Percentiles rank a stretch among this genome's conserved stretches.
These are phyloP conservation scores for Naganishia vishniacii DNA, from an alignment of 768 basidiomycete species.

Conservation along the genomic window DNA sequence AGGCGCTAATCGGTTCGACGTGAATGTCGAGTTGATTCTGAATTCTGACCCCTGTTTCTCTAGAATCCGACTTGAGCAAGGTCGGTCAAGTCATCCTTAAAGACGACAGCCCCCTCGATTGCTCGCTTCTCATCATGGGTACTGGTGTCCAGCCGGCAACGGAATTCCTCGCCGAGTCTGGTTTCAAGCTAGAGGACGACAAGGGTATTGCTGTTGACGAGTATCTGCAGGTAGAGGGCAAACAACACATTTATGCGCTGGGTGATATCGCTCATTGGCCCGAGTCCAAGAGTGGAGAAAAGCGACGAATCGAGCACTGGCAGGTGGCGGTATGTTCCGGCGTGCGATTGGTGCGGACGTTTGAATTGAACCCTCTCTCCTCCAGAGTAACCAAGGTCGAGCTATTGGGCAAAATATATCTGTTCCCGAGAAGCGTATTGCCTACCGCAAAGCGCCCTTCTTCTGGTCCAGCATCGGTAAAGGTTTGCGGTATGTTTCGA, in stretches of 20 bases:
- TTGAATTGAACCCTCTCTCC: no score
- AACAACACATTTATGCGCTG: conserved; percentile 47
- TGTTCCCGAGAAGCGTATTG: conserved; percentile 49
- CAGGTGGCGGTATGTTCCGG: conserved; percentile 83
- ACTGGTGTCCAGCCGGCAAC: conserved; percentile 82
- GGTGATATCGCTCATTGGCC: conserved; percentile 79
- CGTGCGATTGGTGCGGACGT: conserved; percentile 26
- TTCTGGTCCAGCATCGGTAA: conserved; percentile 84
- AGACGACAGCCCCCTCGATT: conserved; percentile 60
- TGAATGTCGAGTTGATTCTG: no score
- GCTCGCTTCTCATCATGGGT: conserved; percentile 76
- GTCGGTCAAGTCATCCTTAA: conserved; percentile 63
- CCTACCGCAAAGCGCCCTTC: conserved; percentile 55
- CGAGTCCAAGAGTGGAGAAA: conserved; percentile 62
- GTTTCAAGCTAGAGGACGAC: conserved; percentile 60
- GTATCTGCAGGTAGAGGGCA: conserved; percentile 57
- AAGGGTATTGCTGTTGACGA: conserved; percentile 74
- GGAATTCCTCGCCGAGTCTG: conserved; percentile 65
- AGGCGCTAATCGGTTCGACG: no score
- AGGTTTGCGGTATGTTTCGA: conserved; percentile 74
- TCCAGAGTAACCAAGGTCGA: conserved; percentile 54
- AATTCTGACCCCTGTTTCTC: background rate
- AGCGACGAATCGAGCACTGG: conserved; percentile 82
- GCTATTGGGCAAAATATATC: conserved; percentile 74
- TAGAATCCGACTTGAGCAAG: conserved; percentile 52